A percentile compares a stretch with the other conserved stretches of the same genome.
phyloP scores from a whole-genome alignment of 805 yeast species.

The Maudiozyma serrabonitensis region DNA sequence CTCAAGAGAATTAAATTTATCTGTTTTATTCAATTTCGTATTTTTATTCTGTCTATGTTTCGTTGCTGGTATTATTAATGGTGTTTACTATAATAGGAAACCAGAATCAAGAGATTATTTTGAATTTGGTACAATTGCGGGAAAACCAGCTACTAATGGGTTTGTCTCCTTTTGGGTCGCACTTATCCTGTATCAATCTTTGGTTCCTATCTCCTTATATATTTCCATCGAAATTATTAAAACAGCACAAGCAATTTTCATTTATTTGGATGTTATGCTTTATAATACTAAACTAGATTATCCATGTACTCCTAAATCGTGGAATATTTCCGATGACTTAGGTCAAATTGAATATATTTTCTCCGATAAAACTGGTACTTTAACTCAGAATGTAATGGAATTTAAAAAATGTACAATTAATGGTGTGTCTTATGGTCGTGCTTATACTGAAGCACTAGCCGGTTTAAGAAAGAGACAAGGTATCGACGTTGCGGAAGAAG shows the following conservation, averaged over 20 bases:
- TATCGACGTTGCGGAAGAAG: constrained; percentile 57
- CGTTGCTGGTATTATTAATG: constrained; percentile 61
- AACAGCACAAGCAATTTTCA: constrained; percentile 74
- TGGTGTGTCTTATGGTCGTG: constrained; percentile 66
- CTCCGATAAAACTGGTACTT: constrained; percentile 77
- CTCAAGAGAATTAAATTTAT: constrained; percentile 58
- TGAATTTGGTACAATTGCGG: constrained; percentile 64
- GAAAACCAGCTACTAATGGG: constrained; percentile 59
- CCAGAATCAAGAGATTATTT: constrained; percentile 47
- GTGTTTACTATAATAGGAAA: constrained; percentile 44
- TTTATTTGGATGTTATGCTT: constrained; percentile 64
- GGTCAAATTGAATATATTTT: constrained; percentile 82
- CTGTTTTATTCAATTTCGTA: constrained; percentile 58
- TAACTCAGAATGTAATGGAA: constrained; percentile 81
- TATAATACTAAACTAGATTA: constrained; percentile 61
- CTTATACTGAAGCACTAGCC: constrained; percentile 76
- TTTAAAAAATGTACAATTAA: constrained; percentile 72
- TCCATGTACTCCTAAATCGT: constrained; percentile 77
- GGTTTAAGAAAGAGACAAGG: constrained; percentile 75
- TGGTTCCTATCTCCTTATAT: constrained; percentile 76
- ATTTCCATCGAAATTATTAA: constrained; percentile 77
- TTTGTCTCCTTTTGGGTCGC: constrained; percentile 68
- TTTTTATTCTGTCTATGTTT: constrained; percentile 60
- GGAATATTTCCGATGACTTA: constrained; percentile 79
- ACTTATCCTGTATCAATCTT: constrained; percentile 63